Evolutionary conservation across 352 stramenopile genomes (phyloP), one percentile per base, ranked within the genome.

Genomic region (Phytophthora boehmeriae): DNA sequence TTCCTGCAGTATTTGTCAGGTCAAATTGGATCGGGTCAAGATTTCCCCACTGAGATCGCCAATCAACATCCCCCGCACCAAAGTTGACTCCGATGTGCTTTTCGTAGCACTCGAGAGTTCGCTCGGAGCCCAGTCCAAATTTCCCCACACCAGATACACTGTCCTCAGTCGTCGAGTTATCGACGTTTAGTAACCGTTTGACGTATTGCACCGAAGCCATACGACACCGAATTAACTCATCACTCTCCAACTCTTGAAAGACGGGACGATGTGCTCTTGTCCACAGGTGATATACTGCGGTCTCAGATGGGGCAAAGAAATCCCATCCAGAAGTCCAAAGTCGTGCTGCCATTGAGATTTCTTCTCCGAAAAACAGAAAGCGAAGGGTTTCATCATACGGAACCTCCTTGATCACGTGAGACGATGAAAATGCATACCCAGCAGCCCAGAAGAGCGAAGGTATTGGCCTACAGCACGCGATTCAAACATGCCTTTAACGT

Each of bases 331-430:
- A 70, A 4, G 90, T 98, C 75, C 85, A 98, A 6, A 98, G 74
- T 27, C 93, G 75, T 13, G 87, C 86, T 42, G 92, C 93, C 91
- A 98, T 97, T 16, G 70, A 83, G 4, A 88, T 64, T 73, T 98
- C 95, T 78, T 99, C 95, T 22, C 95, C 95, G 66, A 98, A 98
- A 62, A 98, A 99, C 2, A 98, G 66, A 47, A 97, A 87, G 10
- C 79, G 80, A 10, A 98, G 61, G 17, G 60, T 75, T 5, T 66
- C 68, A 64, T 98, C 93, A 63, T 98, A 98, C 0, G 85, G 89
- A 25, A 95, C 92, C 58, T 91, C 75, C 4, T 44, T 22, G 2
- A 91, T 71, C 2, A 89, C 80, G 16, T 57, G 25, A 8, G 69
- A 66, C 1, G 71, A 78, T 1, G 80, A 85, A 61, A 93, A 92